A percentile compares a stretch with the other conserved stretches of the same genome.
These are phyloP conservation scores for Sclerotinia borealis DNA, from an alignment of 2,329 filamentous ascomycete species.

Conservation along the genomic window DNA sequence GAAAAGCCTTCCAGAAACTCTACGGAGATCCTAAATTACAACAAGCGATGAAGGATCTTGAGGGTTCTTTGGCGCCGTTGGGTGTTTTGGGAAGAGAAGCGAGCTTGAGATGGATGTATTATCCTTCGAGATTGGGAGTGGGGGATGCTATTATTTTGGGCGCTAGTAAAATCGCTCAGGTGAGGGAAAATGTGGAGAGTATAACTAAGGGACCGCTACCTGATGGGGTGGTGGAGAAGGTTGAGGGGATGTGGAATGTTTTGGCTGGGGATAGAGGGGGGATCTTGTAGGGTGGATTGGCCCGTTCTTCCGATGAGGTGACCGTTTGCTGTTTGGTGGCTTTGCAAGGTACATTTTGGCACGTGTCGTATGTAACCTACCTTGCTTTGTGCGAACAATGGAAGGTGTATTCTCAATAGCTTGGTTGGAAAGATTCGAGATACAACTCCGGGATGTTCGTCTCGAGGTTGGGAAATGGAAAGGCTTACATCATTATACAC, in stretches of 20 bases:
- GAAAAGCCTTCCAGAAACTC: not conserved
- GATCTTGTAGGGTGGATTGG: not conserved
- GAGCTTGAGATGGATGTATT: not conserved
- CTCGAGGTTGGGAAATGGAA: not conserved
- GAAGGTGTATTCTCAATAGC: no score
- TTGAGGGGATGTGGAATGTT: not conserved
- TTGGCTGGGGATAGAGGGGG: not conserved
- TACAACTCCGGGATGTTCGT: not conserved
- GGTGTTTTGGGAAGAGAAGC: not conserved
- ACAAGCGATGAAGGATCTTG: not conserved
- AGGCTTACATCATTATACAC: not conserved
- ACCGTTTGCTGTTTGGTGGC: no score
- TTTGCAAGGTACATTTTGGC: no score
- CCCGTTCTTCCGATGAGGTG: no score
- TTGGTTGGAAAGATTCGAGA: no score
- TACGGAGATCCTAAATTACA: not conserved
- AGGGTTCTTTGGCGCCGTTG: not conserved
- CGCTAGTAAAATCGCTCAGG: not conserved
- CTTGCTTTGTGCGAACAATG: no score
- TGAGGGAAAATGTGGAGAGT: not conserved
- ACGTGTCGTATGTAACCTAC: no score
- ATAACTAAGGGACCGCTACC: not conserved
- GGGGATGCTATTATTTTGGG: not conserved
- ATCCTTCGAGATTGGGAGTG: not conserved
- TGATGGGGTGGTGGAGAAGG: not conserved